Evolutionary conservation across 345 rosid species (phyloP).

Genomic region (Eucalyptus virginea): DNA sequence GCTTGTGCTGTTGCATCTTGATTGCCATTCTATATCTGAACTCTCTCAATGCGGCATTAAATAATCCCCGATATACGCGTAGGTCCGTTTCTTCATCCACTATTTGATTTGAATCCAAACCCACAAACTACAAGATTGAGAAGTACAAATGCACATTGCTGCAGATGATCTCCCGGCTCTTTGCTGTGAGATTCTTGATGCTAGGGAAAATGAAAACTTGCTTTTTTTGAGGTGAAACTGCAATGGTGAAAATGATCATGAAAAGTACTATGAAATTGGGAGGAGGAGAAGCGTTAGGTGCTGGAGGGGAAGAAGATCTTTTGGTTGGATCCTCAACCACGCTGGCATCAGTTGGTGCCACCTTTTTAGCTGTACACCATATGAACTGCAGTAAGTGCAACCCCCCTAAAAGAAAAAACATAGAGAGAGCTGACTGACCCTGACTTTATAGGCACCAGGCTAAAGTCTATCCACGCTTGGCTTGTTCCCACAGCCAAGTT

Average conservation of each 20-base stretch:
- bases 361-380: background rate
- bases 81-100: too few species aligned
- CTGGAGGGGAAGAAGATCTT: background rate
- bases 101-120: background rate
- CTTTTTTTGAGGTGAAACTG: background rate
- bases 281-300: too few species aligned
- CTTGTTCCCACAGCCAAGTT: background rate
- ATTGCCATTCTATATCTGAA: background rate
- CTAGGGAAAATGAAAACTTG: background rate
- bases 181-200: background rate
- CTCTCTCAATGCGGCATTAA: background rate
- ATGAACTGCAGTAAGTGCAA: background rate
- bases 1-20: background rate
- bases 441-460: background rate
- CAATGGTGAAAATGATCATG: background rate
- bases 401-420: background rate
- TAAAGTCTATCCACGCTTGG: background rate
- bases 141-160: background rate
- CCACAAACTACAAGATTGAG: background rate
- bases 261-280: background rate
- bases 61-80: background rate
- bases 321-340: background rate
- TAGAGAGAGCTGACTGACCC: background rate
- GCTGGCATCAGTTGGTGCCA: background rate
- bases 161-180: background rate